phyloP scores from a whole-genome alignment of 163 green algal species.

The Chlamydomonas reinhardtii region DNA sequence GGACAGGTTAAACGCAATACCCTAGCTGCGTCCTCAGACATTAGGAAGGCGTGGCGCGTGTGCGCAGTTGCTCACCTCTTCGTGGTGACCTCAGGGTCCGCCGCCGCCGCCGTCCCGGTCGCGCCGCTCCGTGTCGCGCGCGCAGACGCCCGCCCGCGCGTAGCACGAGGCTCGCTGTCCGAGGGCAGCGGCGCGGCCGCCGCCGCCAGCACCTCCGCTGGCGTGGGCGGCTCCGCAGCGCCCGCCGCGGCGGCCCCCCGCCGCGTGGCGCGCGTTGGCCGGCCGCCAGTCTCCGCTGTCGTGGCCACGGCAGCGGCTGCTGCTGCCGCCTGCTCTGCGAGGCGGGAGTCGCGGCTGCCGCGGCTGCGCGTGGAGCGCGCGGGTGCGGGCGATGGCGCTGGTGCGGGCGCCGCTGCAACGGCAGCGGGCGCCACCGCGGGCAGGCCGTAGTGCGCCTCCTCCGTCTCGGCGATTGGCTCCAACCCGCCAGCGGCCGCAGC shows the following conservation, averaged over 20 bases:
- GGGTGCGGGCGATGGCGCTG: not conserved
- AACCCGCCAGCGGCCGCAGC: not conserved
- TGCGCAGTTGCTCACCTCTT: not conserved
- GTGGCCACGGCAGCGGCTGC: not conserved
- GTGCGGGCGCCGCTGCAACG: not conserved
- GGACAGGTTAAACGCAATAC: no score
- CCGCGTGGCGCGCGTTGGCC: not conserved
- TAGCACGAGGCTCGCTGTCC: slow-evolving; percentile 25
- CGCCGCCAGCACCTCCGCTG: not conserved
- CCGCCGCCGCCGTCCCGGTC: not conserved
- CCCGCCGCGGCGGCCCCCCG: not conserved
- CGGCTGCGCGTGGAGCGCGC: slow-evolving; percentile 25
- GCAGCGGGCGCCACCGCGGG: not conserved
- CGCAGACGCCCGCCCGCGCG: not conserved
- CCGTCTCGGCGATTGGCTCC: slow-evolving; percentile 38
- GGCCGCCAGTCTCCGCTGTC: slow-evolving; percentile 11
- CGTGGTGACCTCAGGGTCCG: not conserved
- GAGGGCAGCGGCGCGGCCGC: slow-evolving; percentile 15
- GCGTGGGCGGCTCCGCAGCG: no score
- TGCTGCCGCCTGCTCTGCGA: not conserved
- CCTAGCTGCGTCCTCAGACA: no score
- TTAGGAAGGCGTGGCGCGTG: no score
- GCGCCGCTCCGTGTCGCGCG: not conserved
- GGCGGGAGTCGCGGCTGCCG: slow-evolving; percentile 22
- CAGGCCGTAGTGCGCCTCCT: slow-evolving; percentile 29